phyloP scores from a whole-genome alignment of 2,329 filamentous ascomycete genomes.

The Myriosclerotinia scirpicola region DNA sequence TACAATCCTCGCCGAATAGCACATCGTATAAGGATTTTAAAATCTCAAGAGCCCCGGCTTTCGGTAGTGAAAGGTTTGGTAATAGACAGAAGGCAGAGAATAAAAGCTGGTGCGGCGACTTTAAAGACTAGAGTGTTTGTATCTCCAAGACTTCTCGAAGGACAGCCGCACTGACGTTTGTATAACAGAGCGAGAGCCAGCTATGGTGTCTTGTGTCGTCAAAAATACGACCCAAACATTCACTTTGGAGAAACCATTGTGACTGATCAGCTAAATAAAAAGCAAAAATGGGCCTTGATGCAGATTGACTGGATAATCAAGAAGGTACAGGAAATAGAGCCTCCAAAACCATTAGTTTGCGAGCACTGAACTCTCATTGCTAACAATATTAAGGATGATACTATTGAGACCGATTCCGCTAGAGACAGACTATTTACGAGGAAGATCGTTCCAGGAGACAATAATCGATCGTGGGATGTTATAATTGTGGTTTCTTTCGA shows the following conservation, averaged over 20 bases:
- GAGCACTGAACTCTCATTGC: background rate
- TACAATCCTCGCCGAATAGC: slow-evolving; percentile 43
- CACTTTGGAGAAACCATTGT: slow-evolving; percentile 44
- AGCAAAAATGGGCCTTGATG: slow-evolving; percentile 43
- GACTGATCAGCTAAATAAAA: slow-evolving; percentile 42
- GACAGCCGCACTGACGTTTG: background rate
- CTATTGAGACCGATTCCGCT: slow-evolving; percentile 41
- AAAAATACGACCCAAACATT: slow-evolving; percentile 42
- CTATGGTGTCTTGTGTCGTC: slow-evolving; percentile 46
- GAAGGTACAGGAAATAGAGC: slow-evolving; percentile 36
- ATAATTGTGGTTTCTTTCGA: slow-evolving; percentile 46
- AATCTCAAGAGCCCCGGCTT: slow-evolving; percentile 53
- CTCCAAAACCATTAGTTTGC: background rate
- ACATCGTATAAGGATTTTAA: slow-evolving; percentile 43
- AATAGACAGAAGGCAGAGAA: slow-evolving; percentile 51
- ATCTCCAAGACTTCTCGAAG: background rate
- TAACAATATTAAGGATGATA: slow-evolving; percentile 42
- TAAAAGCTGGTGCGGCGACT: slow-evolving; percentile 46
- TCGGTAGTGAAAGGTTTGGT: slow-evolving; percentile 56
- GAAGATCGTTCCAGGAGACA: slow-evolving; percentile 41
- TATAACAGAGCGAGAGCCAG: slow-evolving; percentile 42
- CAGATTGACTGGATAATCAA: slow-evolving; percentile 48
- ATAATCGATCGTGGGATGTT: slow-evolving; percentile 43
- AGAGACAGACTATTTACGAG: slow-evolving; percentile 38
- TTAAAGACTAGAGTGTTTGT: slow-evolving; percentile 44